Evolutionary conservation across 441 rosid species (phyloP), one percentile per base, ranked within the genome.

Genomic region (Pelargonium australe): DNA sequence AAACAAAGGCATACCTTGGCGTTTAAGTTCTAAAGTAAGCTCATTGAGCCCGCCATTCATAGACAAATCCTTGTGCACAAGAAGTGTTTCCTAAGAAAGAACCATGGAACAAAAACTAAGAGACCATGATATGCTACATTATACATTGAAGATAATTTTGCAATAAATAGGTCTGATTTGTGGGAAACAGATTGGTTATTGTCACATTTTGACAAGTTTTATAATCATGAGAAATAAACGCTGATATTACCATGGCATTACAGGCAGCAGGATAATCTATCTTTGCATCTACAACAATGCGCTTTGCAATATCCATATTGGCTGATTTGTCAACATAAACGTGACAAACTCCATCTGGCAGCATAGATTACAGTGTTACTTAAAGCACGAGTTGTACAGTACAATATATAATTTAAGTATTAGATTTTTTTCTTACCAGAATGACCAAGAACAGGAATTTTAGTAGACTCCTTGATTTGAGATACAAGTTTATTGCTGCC

Each of bases 311-410:
- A 66, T 84, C 90, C 77, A 86, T 66, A 68, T 90, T 70, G 78
- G 98, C 96, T 68, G 89, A 89, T 77, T 95, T 92, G 58, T 95
- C 99, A 74, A 92, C 89, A 76, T 86, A 95, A 55, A 92, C 82
- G 75, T 95, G 99, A 78, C 99, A 95, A 78, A 95, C 83, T 76
- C 99, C 99, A 89, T 92, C 99, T 92, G 87, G 65, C n/a, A n/a
- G n/a, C n/a, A n/a, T n/a, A n/a, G n/a, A n/a, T n/a, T n/a, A n/a
- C n/a, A n/a, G n/a, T n/a, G n/a, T n/a, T n/a, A n/a, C n/a, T n/a
- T n/a, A n/a, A n/a, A n/a, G n/a, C n/a, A n/a, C n/a, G n/a, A n/a
- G n/a, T n/a, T n/a, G n/a, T n/a, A n/a, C n/a, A n/a, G n/a, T n/a
- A n/a, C n/a, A n/a, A n/a, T n/a, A n/a, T n/a, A n/a, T n/a, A n/a